A percentile compares a stretch with the other conserved stretches of the same genome.
Conservation (phyloP, 148 eudicot genomes). For the Rhododendron kiyosumense region DNA sequence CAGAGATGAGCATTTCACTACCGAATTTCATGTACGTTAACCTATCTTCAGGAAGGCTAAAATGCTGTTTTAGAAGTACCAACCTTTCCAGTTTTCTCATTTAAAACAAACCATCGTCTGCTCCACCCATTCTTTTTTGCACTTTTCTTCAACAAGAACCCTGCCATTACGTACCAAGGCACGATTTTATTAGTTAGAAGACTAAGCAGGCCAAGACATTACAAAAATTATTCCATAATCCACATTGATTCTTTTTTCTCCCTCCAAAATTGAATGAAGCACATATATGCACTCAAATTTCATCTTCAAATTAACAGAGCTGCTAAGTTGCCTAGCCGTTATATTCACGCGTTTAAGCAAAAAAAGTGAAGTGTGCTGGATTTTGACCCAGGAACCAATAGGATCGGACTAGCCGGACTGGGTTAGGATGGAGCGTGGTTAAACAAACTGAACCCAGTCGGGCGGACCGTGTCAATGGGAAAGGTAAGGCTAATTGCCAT, state of each 20-base stretch:
- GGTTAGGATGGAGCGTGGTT: background rate
- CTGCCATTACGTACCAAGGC: conserved; percentile 32
- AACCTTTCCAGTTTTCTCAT: conserved; percentile 95
- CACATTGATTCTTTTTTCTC: background rate
- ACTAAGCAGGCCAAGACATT: background rate
- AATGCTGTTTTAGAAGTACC: conserved; percentile 13
- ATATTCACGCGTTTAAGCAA: background rate
- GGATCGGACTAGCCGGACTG: background rate
- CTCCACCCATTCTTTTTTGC: conserved; percentile 92
- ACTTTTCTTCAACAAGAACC: conserved; percentile 84
- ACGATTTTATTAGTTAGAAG: background rate
- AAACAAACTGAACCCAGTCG: background rate
- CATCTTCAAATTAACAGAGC: background rate
- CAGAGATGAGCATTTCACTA: background rate
- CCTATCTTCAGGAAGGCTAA: background rate
- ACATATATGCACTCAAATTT: background rate
- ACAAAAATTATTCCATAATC: background rate
- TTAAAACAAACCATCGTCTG: conserved; percentile 90
- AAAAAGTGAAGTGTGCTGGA: background rate
- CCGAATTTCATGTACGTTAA: background rate
- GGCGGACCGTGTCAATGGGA: background rate
- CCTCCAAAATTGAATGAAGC: background rate
- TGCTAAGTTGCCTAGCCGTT: background rate
- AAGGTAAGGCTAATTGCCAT: background rate
- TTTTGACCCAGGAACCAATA: background rate